Evolutionary conservation across 2,329 filamentous ascomycete genomes (phyloP).

Genomic region (Ascomycota sp.): DNA sequence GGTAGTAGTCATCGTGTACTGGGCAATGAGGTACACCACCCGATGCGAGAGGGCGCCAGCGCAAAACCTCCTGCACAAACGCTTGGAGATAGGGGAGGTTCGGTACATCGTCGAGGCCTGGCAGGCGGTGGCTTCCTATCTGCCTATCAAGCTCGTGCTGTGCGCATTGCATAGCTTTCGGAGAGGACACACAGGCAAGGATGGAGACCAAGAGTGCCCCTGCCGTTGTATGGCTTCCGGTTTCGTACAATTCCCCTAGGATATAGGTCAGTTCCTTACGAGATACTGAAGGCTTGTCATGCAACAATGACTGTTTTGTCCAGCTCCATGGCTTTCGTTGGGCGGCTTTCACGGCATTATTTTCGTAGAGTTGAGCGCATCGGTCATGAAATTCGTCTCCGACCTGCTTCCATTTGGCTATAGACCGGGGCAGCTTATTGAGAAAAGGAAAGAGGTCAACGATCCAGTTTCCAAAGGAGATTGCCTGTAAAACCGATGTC

Average conservation of each 20-base stretch:
- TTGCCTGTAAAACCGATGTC: conserved; percentile 7
- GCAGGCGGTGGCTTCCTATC: conserved; percentile 24
- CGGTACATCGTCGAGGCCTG: conserved; percentile 24
- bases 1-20: conserved; percentile 24
- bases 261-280: conserved; percentile 21
- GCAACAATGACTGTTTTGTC: conserved; percentile 1
- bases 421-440: conserved; percentile 15
- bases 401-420: conserved; percentile 15
- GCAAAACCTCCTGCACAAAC: conserved; percentile 32
- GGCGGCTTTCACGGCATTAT: not conserved
- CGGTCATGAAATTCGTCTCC: conserved; percentile 15
- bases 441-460: conserved; percentile 21
- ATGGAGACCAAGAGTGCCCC: conserved; percentile 11
- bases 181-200: conserved; percentile 1
- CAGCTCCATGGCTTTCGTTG: conserved; percentile 1
- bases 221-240: conserved; percentile 23
- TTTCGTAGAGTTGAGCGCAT: conserved; percentile 4
- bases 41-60: conserved; percentile 28
- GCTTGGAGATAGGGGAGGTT: conserved; percentile 31
- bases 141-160: conserved; percentile 31
- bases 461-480: conserved; percentile 13
- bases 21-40: conserved; percentile 27
- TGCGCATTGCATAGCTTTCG: conserved; percentile 10
- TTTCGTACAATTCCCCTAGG: conserved; percentile 24
- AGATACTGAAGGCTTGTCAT: not conserved